Evolutionary conservation across 148 eudicot genomes (phyloP).

Genomic region (Rhododendron molle): DNA sequence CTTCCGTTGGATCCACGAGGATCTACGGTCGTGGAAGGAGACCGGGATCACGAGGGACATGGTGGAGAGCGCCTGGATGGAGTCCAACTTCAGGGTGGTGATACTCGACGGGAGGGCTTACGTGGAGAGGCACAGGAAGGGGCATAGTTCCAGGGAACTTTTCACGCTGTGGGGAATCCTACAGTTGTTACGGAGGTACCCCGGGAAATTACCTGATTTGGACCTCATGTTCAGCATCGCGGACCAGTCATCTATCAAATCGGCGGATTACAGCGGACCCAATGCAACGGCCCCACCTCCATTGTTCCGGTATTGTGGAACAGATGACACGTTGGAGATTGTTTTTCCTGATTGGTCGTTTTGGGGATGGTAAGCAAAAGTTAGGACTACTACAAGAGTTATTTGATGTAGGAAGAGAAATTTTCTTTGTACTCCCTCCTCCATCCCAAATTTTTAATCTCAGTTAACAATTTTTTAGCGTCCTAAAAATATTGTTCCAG

Average conservation of each 20-base stretch:
- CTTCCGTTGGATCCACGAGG: conserved; percentile 82
- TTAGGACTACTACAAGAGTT: too few species aligned
- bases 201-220: conserved; percentile 76
- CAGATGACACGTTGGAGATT: conserved; percentile 52
- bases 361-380: conserved; percentile 75
- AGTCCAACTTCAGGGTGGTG: conserved; percentile 58
- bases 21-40: conserved; percentile 69
- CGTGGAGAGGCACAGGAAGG: conserved; percentile 40
- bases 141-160: conserved; percentile 54
- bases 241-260: conserved; percentile 54
- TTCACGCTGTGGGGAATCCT: conserved; percentile 82
- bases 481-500: too few species aligned
- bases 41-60: conserved; percentile 59
- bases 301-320: conserved; percentile 65
- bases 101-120: conserved; percentile 66
- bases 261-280: conserved; percentile 15
- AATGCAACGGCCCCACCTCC: conserved; percentile 57
- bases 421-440: too few species aligned
- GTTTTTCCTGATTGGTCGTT: conserved; percentile 95
- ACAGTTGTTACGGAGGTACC: conserved; percentile 71
- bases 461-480: too few species aligned
- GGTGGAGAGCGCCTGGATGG: conserved; percentile 52
- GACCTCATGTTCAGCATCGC: conserved; percentile 81
- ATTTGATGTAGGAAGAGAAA: too few species aligned
- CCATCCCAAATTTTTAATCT: too few species aligned